Conservation (phyloP, 106 monocot genomes). For the Allium fistulosum region DNA sequence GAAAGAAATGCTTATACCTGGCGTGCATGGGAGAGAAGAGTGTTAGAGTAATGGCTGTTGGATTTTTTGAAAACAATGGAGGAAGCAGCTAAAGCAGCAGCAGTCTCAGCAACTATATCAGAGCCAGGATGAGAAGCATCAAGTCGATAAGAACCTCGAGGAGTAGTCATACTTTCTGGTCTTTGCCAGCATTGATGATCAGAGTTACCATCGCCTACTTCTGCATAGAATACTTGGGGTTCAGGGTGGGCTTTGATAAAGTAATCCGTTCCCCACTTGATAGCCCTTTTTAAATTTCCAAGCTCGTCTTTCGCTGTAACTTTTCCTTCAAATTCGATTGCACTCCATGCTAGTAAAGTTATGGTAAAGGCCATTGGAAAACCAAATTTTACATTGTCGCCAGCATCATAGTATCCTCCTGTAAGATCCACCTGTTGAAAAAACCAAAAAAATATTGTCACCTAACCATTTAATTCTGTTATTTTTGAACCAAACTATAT, state of each 20-base stretch:
- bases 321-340: conserved; percentile 25
- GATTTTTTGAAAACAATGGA: conserved; percentile 31
- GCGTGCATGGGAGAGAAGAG: conserved; percentile 34
- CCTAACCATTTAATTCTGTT: too few species aligned
- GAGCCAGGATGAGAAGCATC: conserved; percentile 32
- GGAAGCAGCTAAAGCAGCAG: conserved; percentile 43
- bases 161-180: conserved; percentile 77
- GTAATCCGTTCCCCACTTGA: conserved; percentile 78
- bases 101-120: conserved; percentile 56
- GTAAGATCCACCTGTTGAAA: conserved; percentile 47
- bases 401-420: conserved; percentile 82
- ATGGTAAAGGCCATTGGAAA: conserved; percentile 75
- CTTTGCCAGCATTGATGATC: conserved; percentile 81
- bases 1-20: conserved; percentile 15
- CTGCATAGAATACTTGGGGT: conserved; percentile 33
- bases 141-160: conserved; percentile 30
- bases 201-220: conserved; percentile 73
- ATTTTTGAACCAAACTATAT: too few species aligned
- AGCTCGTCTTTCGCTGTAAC: conserved; percentile 33
- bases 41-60: conserved; percentile 20
- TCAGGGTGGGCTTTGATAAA: conserved; percentile 35
- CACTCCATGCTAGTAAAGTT: conserved; percentile 58
- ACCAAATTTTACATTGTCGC: conserved; percentile 87
- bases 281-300: conserved; percentile 28
- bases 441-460: not conserved